Evolutionary conservation across 345 rosid species (phyloP).

Genomic region (Melaleuca quinquenervia): DNA sequence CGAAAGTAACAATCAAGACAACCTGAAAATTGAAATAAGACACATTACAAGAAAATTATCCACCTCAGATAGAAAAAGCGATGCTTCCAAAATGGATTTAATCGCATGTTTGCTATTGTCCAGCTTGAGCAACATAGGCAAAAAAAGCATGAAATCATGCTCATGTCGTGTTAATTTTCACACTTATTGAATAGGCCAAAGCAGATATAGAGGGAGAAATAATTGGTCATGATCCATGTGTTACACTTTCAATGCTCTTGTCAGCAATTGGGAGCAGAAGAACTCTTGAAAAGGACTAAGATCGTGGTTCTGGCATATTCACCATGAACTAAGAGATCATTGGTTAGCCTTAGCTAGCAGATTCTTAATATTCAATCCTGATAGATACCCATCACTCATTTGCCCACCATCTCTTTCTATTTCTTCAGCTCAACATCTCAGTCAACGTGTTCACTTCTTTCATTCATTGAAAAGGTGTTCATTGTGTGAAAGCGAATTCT

Average conservation of each 20-base stretch:
- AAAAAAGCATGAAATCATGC: background rate
- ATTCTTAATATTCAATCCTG: background rate
- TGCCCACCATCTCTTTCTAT: background rate
- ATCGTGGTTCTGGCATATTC: background rate
- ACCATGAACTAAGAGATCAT: background rate
- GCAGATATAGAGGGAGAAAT: background rate
- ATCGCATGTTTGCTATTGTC: background rate
- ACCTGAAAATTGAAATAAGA: background rate
- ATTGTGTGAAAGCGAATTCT: background rate
- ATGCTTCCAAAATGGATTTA: background rate
- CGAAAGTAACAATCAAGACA: background rate
- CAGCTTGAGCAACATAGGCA: background rate
- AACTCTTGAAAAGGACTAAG: background rate
- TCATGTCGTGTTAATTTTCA: background rate
- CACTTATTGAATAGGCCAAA: background rate
- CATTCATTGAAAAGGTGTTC: background rate
- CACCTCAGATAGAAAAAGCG: background rate
- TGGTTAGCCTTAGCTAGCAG: background rate
- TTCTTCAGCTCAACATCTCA: background rate
- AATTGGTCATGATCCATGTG: background rate
- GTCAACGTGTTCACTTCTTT: background rate
- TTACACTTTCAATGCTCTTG: background rate
- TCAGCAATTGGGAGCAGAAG: background rate
- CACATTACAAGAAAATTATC: background rate
- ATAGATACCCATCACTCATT: background rate